Conservation (phyloP, 2,329 filamentous ascomycete genomes). For the Cordyceps fumosorosea region DNA sequence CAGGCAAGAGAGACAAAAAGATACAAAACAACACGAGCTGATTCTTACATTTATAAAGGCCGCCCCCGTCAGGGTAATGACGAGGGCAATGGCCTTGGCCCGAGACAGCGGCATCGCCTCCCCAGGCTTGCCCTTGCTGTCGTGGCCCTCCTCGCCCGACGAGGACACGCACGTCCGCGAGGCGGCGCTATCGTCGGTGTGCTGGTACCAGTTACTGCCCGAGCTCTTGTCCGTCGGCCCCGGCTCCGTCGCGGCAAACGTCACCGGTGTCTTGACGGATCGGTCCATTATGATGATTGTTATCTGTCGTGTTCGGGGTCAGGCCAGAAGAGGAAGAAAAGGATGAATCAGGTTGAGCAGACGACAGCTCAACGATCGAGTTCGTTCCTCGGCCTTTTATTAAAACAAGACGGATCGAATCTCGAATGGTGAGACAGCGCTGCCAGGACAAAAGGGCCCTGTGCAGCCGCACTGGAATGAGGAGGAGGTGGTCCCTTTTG, state of each 20-base stretch:
- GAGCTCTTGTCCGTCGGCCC: neutral
- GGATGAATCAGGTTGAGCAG: neutral
- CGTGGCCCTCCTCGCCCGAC: slow-evolving; percentile 3
- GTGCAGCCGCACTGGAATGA: neutral
- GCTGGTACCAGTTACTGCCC: neutral
- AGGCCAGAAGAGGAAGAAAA: neutral
- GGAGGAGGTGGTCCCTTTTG: neutral
- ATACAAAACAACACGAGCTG: neutral
- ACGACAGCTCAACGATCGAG: neutral
- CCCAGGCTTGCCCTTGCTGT: slow-evolving; percentile 16
- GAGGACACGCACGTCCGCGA: neutral
- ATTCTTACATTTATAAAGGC: slow-evolving; percentile 46
- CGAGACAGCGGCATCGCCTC: slow-evolving; percentile 36
- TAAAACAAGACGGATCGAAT: neutral
- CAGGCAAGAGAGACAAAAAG: neutral
- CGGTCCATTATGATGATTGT: neutral
- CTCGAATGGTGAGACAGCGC: neutral
- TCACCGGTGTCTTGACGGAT: neutral
- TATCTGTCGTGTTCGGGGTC: neutral
- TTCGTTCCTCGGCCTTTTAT: neutral
- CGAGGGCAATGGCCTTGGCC: slow-evolving; percentile 46
- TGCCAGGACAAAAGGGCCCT: neutral
- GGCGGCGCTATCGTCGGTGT: neutral
- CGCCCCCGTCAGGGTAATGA: slow-evolving; percentile 48
- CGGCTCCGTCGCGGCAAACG: neutral